Evolutionary conservation across 2,329 filamentous ascomycete genomes (phyloP), one percentile per base, ranked within the genome.

Genomic region (Paecilomyces formosus): DNA sequence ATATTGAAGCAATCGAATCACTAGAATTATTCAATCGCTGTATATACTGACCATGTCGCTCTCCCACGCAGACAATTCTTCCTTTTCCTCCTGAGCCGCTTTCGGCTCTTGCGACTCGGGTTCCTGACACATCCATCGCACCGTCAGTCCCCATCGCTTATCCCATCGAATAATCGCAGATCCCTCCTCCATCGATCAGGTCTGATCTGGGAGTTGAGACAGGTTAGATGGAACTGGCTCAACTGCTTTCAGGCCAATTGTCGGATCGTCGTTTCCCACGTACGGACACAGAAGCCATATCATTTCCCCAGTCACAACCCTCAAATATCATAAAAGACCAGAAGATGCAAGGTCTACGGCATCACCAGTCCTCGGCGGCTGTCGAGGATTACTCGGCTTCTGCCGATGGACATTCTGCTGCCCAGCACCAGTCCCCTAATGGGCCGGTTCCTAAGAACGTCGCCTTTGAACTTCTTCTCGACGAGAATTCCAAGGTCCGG

Each of bases 391-490:
- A 65, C 65, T 64, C 67, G 60, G 68, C 67, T 62, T 68, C 70
- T 62, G 64, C 68, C 61, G 71, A 72, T 61, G 68, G 68, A 52
- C 62, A 66, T 54, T 65, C 63, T 53, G 57, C 54, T 60, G 63
- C 68, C 55, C 71, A 74, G 61, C 72, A 74, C 56, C 59, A 64
- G 59, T 75, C 74, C 56, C 73, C 73, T 54, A 71, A 67, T 61
- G 72, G 65, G 56, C 73, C 72, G 49, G 69, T 71, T 53, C 78
- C 77, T 57, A 87, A 87, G 75, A 83, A 85, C 70, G 81, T 87
- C 70, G 81, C 83, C 66, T 87, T 87, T 69, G 83, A 86, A 73
- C 77, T 87, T 60, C 77, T 86, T 57, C 77, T 85, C 51, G 81
- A 83, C 59, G 80, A 84, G 64, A 78, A 79, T 60, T 81, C 81